Percentiles rank a stretch among this genome's conserved stretches.
Evolutionary conservation across 345 rosid genomes (phyloP).

Genomic region (Salix koriyanagi): DNA sequence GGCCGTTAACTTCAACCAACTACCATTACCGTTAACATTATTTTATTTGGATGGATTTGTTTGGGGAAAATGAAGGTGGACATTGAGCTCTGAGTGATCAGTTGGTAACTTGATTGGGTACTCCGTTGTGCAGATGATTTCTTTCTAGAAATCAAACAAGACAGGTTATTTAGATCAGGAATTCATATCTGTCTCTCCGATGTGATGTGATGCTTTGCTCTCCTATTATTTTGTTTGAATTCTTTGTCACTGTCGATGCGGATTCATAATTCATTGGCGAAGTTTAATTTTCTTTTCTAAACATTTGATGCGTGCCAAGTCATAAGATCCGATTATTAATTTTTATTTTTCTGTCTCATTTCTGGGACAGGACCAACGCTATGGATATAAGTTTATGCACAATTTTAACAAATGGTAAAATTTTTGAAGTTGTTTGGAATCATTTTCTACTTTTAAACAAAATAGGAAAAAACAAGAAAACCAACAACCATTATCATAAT

Average conservation of each 20-base stretch:
- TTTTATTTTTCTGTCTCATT: too few species aligned
- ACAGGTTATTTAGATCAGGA: neutral
- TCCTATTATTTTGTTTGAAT: neutral
- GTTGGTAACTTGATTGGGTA: neutral
- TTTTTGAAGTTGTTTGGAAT: too few species aligned
- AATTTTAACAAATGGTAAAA: too few species aligned
- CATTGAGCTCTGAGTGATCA: too few species aligned
- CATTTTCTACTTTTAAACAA: too few species aligned
- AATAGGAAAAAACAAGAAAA: too few species aligned
- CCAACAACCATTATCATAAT: too few species aligned
- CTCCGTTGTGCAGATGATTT: neutral
- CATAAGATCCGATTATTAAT: too few species aligned
- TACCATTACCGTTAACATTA: neutral
- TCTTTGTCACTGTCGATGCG: neutral
- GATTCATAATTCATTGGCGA: slow-evolving; percentile 1
- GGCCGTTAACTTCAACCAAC: slow-evolving; percentile 9
- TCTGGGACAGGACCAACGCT: too few species aligned
- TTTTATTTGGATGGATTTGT: neutral
- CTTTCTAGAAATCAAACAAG: slow-evolving; percentile 9
- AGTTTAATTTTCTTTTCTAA: too few species aligned
- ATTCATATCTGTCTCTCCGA: neutral
- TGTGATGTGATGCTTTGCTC: neutral
- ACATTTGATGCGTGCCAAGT: too few species aligned
- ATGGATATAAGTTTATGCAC: too few species aligned
- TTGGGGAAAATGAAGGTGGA: neutral